These are phyloP conservation scores for Fusarium newnesense DNA, from an alignment of 2,329 filamentous ascomycete genomes.

Conservation along the genomic window DNA sequence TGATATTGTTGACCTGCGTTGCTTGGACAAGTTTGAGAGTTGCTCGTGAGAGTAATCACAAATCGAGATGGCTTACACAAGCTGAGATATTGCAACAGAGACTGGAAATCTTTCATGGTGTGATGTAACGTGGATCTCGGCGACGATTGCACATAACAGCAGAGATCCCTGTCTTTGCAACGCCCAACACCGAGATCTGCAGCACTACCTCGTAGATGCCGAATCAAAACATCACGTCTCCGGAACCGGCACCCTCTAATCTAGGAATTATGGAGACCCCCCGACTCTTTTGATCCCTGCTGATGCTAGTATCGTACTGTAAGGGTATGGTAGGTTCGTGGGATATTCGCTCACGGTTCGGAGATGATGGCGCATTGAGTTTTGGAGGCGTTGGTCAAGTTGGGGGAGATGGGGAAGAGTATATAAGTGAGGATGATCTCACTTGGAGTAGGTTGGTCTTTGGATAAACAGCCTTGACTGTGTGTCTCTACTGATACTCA, in stretches of 20 bases:
- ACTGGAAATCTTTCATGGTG: not conserved
- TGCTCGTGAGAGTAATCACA: not conserved
- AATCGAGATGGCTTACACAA: not conserved
- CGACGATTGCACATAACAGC: not conserved
- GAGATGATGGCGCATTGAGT: slow-evolving; percentile 24
- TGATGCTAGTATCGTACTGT: not conserved
- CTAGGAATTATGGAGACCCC: not conserved
- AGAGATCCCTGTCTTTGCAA: slow-evolving; percentile 13
- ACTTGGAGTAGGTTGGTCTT: not conserved
- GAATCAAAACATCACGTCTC: slow-evolving; percentile 3
- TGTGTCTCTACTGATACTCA: slow-evolving; percentile 1
- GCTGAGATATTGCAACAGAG: not conserved
- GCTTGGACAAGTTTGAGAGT: not conserved
- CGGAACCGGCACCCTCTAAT: slow-evolving; percentile 4
- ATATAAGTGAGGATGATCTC: slow-evolving; percentile 23
- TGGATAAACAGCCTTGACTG: not conserved
- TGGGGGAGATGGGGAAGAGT: slow-evolving; percentile 4
- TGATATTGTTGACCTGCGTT: not conserved
- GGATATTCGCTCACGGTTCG: slow-evolving; percentile 18
- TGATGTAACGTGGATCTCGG: slow-evolving; percentile 9
- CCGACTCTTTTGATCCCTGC: not conserved
- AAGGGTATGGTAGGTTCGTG: slow-evolving; percentile 14
- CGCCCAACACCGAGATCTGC: slow-evolving; percentile 29
- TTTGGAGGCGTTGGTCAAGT: slow-evolving; percentile 25
- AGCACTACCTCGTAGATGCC: slow-evolving; percentile 11